These are phyloP conservation scores for Mrakia frigida DNA, from an alignment of 768 basidiomycete genomes.

Conservation along the genomic window DNA sequence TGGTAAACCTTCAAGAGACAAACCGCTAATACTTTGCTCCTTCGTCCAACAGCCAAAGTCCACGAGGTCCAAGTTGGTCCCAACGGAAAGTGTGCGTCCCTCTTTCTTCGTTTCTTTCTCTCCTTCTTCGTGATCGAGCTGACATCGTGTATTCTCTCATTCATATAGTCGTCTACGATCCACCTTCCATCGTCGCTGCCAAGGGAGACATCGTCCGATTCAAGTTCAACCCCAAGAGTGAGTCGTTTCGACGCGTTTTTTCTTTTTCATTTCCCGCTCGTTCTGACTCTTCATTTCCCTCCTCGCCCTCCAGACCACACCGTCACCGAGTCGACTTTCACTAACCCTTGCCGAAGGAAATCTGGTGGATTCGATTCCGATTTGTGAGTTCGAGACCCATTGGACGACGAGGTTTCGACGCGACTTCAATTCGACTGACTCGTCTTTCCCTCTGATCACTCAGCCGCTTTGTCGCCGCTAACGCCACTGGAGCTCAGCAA, in stretches of 20 bases:
- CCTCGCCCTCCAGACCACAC: background rate
- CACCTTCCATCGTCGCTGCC: background rate
- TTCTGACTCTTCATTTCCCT: background rate
- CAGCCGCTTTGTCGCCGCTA: background rate
- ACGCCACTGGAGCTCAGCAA: background rate
- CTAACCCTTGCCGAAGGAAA: background rate
- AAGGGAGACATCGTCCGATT: background rate
- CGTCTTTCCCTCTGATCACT: background rate
- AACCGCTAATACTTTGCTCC: no score
- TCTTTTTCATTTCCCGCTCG: background rate
- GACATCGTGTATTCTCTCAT: background rate
- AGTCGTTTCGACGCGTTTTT: background rate
- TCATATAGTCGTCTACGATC: background rate
- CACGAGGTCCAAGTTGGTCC: background rate
- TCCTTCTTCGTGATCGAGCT: background rate
- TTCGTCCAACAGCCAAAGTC: background rate
- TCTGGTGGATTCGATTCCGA: background rate
- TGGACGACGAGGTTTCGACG: background rate
- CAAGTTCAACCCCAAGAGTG: slow-evolving; percentile 5
- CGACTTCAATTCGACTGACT: background rate
- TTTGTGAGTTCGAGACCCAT: background rate
- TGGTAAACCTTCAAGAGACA: no score
- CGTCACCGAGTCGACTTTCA: background rate
- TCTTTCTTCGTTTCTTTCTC: no score
- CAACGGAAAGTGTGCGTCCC: background rate